Conservation (phyloP, 768 basidiomycete genomes). For the Leucocoprinus leucothites region DNA sequence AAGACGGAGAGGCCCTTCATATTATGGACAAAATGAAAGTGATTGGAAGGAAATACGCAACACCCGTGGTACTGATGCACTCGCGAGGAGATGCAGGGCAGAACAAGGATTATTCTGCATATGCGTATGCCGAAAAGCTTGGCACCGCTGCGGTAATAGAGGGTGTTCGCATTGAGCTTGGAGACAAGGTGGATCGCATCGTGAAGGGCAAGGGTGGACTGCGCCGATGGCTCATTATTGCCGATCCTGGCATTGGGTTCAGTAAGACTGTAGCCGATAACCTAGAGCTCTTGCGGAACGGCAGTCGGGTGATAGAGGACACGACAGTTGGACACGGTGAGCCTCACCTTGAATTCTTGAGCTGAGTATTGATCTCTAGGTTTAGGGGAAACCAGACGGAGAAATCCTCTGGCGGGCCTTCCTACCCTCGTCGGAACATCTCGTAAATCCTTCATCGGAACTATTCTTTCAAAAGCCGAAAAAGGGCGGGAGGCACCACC, state of each 20-base stretch:
- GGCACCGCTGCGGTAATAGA: slow-evolving; percentile 46
- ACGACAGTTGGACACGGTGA: slow-evolving; percentile 26
- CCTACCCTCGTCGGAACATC: slow-evolving; percentile 76
- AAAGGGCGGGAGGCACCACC: slow-evolving; percentile 55
- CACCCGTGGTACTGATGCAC: slow-evolving; percentile 93
- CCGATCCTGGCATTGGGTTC: slow-evolving; percentile 94
- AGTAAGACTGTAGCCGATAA: slow-evolving; percentile 83
- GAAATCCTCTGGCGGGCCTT: slow-evolving; percentile 55
- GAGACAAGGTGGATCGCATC: slow-evolving; percentile 58
- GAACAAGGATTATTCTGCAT: slow-evolving; percentile 62
- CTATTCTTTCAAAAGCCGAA: slow-evolving; percentile 50
- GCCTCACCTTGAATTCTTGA: slow-evolving; percentile 1
- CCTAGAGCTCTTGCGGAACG: slow-evolving; percentile 57
- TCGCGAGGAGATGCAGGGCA: slow-evolving; percentile 79
- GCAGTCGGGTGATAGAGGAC: slow-evolving; percentile 44
- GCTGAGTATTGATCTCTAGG: background rate
- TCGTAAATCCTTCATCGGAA: slow-evolving; percentile 81
- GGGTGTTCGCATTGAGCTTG: slow-evolving; percentile 72
- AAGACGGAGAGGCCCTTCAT: slow-evolving; percentile 26
- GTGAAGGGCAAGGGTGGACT: slow-evolving; percentile 70
- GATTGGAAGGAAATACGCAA: slow-evolving; percentile 59
- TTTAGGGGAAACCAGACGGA: slow-evolving; percentile 17
- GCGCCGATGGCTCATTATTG: slow-evolving; percentile 82
- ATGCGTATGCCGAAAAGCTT: slow-evolving; percentile 32
- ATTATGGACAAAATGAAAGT: slow-evolving; percentile 59